Base-by-base conservation (phyloP, 1,284 basidiomycete species). In the Cerrena zonata region DNA sequence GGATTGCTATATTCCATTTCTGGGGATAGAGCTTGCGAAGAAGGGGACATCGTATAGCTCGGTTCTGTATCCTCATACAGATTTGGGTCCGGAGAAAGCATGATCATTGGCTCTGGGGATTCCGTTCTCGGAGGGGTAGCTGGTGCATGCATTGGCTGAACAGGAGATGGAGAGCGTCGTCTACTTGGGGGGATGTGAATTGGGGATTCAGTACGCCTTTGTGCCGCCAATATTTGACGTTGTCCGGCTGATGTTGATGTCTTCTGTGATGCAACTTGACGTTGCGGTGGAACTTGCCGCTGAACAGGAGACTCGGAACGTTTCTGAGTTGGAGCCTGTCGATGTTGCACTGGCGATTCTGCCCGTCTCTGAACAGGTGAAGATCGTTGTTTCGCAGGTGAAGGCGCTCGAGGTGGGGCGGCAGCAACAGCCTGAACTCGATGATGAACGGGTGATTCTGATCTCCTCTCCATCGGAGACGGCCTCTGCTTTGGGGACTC, bases 241-340 rank as follows among this genome's bases (percentile, higher is more conserved):
- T 46, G 24, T n/a, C 5, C 44, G 15, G 44, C 24, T 34, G 44
- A 30, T 34, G 19, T 10, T 27, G 44, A 46, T 15, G 24, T 23
- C 19, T 26, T 46, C 23, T 46, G 44, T 46, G 26, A 23, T 30
- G 13, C 44, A 5, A 46, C 21, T 12, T 34, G 44, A 30, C 30
- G 30, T 34, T 34, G 30, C 5, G 41, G 41, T 22, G 22, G 19
- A 3, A 13, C 19, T 4, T 13, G 41, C 41, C 15, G 18, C 13
- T 39, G 23, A 21, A 26, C 47, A 11, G 47, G 47, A 5, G 47
- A 48, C 19, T 25, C 47, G 12, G 47, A 48, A 13, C 47, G n/a
- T 15, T 15, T 12, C 19, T 18, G 47, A 22, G 24, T n/a, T 23
- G 47, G 37, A 48, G 47, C 22, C 30, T 30, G 34, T 12, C 45